phyloP scores from a whole-genome alignment of 148 eudicot species.

The Dianthus caryophyllus region DNA sequence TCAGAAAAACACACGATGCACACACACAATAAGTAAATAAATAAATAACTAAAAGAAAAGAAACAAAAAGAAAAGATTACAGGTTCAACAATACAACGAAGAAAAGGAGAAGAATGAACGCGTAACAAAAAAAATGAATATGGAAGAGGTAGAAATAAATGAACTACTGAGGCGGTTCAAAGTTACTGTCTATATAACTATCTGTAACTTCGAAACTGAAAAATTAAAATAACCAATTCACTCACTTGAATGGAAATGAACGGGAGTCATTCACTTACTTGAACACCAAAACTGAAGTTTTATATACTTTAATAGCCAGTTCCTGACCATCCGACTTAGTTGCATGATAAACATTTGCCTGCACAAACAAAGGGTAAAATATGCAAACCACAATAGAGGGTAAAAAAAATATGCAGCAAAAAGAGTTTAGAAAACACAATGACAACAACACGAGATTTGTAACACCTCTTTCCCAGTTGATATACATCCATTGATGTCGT shows the following conservation, averaged over 20 bases:
- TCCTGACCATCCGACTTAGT: conserved; percentile 86
- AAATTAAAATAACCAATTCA: not conserved
- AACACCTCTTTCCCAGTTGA: conserved; percentile 96
- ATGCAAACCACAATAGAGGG: not conserved
- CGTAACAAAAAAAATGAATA: not conserved
- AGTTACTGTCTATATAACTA: not conserved
- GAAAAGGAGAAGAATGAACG: not conserved
- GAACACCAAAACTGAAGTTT: conserved; percentile 92
- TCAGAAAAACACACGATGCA: not conserved
- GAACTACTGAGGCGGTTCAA: not conserved
- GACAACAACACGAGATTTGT: not conserved
- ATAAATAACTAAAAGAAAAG: too few relatives aligned
- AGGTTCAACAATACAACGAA: not conserved
- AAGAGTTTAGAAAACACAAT: not conserved
- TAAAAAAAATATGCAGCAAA: not conserved
- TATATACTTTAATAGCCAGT: conserved; percentile 88
- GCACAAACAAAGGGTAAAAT: conserved; percentile 21
- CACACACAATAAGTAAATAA: too few relatives aligned
- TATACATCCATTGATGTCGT: conserved; percentile 92
- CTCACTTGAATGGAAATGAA: not conserved
- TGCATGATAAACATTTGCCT: conserved; percentile 99
- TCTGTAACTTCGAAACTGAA: too few relatives aligned
- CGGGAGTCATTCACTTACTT: conserved; percentile 47
- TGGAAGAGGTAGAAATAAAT: not conserved
- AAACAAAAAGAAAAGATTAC: too few relatives aligned